These are phyloP conservation scores for Plantago rigida DNA, from an alignment of 305 asterid genomes.

Conservation along the genomic window DNA sequence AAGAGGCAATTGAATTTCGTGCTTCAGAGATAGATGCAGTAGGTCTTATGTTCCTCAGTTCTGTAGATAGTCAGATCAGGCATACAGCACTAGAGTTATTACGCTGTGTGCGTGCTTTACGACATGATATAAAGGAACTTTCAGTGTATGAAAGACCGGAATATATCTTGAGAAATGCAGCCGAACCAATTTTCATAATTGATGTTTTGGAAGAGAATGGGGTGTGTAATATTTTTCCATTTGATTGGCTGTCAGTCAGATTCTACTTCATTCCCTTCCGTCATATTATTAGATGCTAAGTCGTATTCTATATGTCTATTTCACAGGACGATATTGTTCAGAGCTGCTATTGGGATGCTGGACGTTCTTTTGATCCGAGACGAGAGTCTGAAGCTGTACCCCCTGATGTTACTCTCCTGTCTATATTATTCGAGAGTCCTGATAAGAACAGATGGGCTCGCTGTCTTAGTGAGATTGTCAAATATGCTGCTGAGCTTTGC, in stretches of 20 bases:
- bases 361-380: conserved; percentile 87
- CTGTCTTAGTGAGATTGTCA: conserved; percentile 87
- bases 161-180: conserved; percentile 49
- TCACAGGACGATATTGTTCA: conserved; percentile 96
- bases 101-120: conserved; percentile 84
- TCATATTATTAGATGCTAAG: background rate
- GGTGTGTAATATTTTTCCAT: conserved; percentile 44
- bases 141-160: conserved; percentile 58
- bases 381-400: conserved; percentile 93
- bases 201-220: conserved; percentile 99
- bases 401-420: conserved; percentile 85
- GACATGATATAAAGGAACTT: conserved; percentile 71
- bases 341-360: conserved; percentile 97
- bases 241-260: conserved; percentile 22
- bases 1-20: conserved; percentile 75
- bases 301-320: conserved; percentile 15
- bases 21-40: conserved; percentile 98
- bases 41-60: conserved; percentile 95
- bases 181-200: conserved; percentile 91
- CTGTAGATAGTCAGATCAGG: conserved; percentile 96
- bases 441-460: conserved; percentile 99
- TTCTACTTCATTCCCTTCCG: conserved; percentile 18
- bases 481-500: conserved; percentile 86
- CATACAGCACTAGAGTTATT: conserved; percentile 96
- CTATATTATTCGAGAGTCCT: conserved; percentile 89